Conservation (phyloP, 805 yeast species). For the Pichia nakasei region DNA sequence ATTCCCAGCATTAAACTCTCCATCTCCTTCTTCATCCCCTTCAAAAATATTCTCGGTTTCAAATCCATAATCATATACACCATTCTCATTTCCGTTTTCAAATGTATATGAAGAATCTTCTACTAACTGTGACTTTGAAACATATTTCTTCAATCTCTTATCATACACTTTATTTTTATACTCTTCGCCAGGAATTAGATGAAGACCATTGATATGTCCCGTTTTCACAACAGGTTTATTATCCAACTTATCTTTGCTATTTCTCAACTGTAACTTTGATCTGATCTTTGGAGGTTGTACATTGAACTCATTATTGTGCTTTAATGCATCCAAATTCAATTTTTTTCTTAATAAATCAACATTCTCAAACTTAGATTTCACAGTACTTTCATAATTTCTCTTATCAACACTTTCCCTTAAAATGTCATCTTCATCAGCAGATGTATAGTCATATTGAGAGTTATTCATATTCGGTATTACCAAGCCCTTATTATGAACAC, state of each 20-base stretch:
- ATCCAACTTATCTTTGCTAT: not conserved
- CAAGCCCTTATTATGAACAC: not conserved
- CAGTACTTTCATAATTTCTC: not conserved
- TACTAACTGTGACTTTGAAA: conserved; percentile 15
- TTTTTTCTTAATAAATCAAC: conserved; percentile 2
- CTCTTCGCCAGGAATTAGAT: conserved; percentile 25
- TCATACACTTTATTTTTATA: conserved; percentile 26
- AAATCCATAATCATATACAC: not conserved
- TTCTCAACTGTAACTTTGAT: not conserved
- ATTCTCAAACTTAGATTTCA: not conserved
- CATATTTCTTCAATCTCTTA: conserved; percentile 18
- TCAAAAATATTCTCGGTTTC: not conserved
- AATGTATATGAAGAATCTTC: conserved; percentile 3
- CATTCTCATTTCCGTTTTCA: not conserved
- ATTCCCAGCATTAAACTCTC: conserved; percentile 27
- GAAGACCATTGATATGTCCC: conserved; percentile 16
- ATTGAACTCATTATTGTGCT: conserved; percentile 3
- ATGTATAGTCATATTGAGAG: conserved; percentile 20
- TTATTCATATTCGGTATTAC: not conserved
- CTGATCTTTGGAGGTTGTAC: conserved; percentile 2
- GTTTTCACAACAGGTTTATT: not conserved
- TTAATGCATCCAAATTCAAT: not conserved
- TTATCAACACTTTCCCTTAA: not conserved
- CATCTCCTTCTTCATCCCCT: conserved; percentile 1
- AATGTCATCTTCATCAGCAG: conserved; percentile 11